A percentile compares a stretch with the other conserved stretches of the same genome.
Conservation (phyloP, 2,329 filamentous ascomycete species). For the Triangularia setosa region DNA sequence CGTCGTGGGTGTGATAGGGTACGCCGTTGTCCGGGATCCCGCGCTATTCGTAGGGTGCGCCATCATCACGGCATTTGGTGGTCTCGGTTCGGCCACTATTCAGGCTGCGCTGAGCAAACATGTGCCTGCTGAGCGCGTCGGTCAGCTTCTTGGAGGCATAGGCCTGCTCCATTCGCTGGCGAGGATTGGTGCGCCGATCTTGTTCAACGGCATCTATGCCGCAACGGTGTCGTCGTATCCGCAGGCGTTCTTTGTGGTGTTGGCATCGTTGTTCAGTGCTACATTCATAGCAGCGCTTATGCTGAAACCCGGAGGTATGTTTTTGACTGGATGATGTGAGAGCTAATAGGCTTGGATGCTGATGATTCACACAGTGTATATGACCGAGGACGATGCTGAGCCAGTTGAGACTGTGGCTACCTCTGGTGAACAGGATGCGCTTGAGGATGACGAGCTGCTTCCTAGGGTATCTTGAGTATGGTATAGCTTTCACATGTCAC, state of each 20-base stretch:
- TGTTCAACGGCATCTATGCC: slow-evolving; percentile 85
- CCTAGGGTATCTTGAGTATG: slow-evolving; percentile 7
- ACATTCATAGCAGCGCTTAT: slow-evolving; percentile 66
- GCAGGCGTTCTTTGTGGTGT: slow-evolving; percentile 76
- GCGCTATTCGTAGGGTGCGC: slow-evolving; percentile 68
- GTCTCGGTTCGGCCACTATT: slow-evolving; percentile 79
- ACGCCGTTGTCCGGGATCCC: slow-evolving; percentile 60
- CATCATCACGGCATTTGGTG: slow-evolving; percentile 70
- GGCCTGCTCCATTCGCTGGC: slow-evolving; percentile 81
- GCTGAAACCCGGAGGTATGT: slow-evolving; percentile 70
- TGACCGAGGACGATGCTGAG: slow-evolving; percentile 20
- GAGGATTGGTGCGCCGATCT: slow-evolving; percentile 70
- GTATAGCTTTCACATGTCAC: not conserved
- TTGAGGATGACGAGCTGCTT: slow-evolving; percentile 26
- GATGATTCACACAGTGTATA: slow-evolving; percentile 20
- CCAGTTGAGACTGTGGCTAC: slow-evolving; percentile 1
- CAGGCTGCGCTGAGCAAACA: slow-evolving; percentile 88
- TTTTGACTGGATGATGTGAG: not conserved
- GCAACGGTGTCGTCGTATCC: slow-evolving; percentile 73
- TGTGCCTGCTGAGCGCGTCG: slow-evolving; percentile 75
- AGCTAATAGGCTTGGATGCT: not conserved
- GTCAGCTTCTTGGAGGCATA: slow-evolving; percentile 82
- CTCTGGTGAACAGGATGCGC: slow-evolving; percentile 7
- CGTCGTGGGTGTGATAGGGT: slow-evolving; percentile 70
- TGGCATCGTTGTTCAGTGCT: slow-evolving; percentile 62